Evolutionary conservation across 2,329 filamentous ascomycete genomes (phyloP).

Genomic region (Camillea tinctor): DNA sequence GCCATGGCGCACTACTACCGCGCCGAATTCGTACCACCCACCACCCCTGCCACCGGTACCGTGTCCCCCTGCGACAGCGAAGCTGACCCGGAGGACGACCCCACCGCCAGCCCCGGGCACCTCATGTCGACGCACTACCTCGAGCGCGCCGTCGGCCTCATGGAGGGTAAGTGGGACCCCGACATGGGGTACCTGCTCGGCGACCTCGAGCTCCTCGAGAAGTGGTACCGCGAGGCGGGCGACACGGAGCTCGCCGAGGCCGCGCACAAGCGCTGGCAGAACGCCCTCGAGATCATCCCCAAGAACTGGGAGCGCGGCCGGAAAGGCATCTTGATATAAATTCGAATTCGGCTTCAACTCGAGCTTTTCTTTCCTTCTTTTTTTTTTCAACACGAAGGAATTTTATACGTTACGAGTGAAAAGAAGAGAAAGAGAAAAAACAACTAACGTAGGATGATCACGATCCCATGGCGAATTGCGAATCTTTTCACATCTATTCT

Average conservation of each 20-base stretch:
- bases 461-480: no score
- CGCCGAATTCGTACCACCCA: slow-evolving; percentile 16
- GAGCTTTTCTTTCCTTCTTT: no score
- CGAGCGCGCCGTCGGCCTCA: slow-evolving; percentile 24
- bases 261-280: slow-evolving; percentile 21
- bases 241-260: slow-evolving; percentile 21
- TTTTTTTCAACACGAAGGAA: no score
- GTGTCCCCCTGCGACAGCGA: not conserved
- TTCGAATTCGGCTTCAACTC: no score
- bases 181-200: slow-evolving; percentile 31
- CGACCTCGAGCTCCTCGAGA: slow-evolving; percentile 26
- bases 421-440: no score
- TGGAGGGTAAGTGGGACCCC: slow-evolving; percentile 29
- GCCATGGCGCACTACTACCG: slow-evolving; percentile 27
- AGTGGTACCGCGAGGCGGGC: slow-evolving; percentile 30
- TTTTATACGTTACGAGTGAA: no score
- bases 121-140: slow-evolving; percentile 25
- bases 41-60: not conserved
- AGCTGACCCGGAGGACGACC: slow-evolving; percentile 7
- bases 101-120: slow-evolving; percentile 14
- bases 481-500: no score
- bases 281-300: slow-evolving; percentile 26
- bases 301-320: slow-evolving; percentile 23
- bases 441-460: no score
- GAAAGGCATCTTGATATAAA: slow-evolving; percentile 6